Evolutionary conservation across 371 early-diverging fungal genomes (phyloP), one percentile per base, ranked within the genome.

Genomic region (Gilbertella persicaria): DNA sequence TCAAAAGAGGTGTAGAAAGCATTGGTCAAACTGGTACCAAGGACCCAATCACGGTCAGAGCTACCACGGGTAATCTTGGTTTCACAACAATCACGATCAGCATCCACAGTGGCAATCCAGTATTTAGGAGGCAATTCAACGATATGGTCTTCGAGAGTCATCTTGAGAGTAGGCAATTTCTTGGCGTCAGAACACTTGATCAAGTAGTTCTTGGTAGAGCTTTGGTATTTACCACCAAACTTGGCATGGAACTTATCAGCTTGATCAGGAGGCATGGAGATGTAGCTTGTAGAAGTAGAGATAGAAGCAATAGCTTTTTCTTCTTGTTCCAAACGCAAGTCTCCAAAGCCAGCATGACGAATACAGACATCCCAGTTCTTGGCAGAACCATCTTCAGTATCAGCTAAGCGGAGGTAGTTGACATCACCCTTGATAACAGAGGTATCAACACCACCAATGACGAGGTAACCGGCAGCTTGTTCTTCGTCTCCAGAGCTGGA

Each of bases 281-380:
- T 74, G 26, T 47, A 66, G 40, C 53, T 58, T 8, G 63, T 60
- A 7, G 75, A 63, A 8, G 75, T 68, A 50, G 62, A 62, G 52
- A 74, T 60, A 45, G 69, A 59, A 8, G 75, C 75, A 47, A 71
- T 46, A 16, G 75, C 75, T 33, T 54, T 37, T n/a, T 51, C 42
- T 51, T 64, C 45, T 54, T 74, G 75, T 40, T 66, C 37, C 7
- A 74, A 45, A 12, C 54, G 43, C 10, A 74, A 50, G 20, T 29
- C 20, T 23, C 64, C 75, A 28, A 74, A 68, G 30, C 62, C 56
- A 10, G 69, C 71, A 54, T 68, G 59, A 44, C 66, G 62, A 20
- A 74, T 71, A 41, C 66, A 69, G 30, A 74, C 58, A 53, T 74
- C 71, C 75, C 75, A 74, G 50, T 65, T 71, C 49, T 65, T 68